These are phyloP conservation scores for Curvularia spicifera DNA, from an alignment of 2,329 filamentous ascomycete species.

Conservation along the genomic window DNA sequence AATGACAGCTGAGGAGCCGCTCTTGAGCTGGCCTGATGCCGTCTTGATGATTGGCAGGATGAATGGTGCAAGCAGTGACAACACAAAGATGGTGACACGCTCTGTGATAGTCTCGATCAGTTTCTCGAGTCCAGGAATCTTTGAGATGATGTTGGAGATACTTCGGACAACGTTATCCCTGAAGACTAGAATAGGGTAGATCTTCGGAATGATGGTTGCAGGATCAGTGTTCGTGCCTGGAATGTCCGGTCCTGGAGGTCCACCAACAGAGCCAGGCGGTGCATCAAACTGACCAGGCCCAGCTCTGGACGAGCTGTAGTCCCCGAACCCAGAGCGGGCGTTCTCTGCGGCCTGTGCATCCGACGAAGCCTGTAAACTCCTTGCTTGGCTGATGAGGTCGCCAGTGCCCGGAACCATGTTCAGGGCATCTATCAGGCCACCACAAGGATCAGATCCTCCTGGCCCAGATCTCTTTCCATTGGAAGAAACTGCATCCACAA, in stretches of 20 bases:
- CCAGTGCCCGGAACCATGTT: conserved; percentile 71
- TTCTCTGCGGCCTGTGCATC: conserved; percentile 56
- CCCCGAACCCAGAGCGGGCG: conserved; percentile 50
- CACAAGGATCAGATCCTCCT: conserved; percentile 39
- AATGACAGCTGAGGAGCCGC: conserved; percentile 76
- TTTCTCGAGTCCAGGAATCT: conserved; percentile 86
- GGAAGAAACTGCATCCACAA: conserved; percentile 49
- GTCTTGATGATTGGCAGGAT: conserved; percentile 89
- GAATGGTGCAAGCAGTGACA: conserved; percentile 90
- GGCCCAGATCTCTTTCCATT: conserved; percentile 37
- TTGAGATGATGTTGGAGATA: conserved; percentile 84
- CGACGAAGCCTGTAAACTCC: conserved; percentile 54
- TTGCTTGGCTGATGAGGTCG: conserved; percentile 55
- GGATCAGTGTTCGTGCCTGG: conserved; percentile 81
- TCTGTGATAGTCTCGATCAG: conserved; percentile 95
- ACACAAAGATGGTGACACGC: conserved; percentile 87
- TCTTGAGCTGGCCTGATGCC: conserved; percentile 83
- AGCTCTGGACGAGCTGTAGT: conserved; percentile 49
- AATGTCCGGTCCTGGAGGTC: conserved; percentile 60
- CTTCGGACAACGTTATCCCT: conserved; percentile 90
- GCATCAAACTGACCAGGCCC: conserved; percentile 47
- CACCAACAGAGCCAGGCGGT: conserved; percentile 54
- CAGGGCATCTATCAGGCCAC: conserved; percentile 70
- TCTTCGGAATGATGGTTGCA: conserved; percentile 62
- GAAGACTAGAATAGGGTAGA: conserved; percentile 94